Percentiles rank a stretch among this genome's conserved stretches.
These are phyloP conservation scores for Colletotrichum sp. DNA, from an alignment of 2,329 filamentous ascomycete genomes.

Conservation along the genomic window DNA sequence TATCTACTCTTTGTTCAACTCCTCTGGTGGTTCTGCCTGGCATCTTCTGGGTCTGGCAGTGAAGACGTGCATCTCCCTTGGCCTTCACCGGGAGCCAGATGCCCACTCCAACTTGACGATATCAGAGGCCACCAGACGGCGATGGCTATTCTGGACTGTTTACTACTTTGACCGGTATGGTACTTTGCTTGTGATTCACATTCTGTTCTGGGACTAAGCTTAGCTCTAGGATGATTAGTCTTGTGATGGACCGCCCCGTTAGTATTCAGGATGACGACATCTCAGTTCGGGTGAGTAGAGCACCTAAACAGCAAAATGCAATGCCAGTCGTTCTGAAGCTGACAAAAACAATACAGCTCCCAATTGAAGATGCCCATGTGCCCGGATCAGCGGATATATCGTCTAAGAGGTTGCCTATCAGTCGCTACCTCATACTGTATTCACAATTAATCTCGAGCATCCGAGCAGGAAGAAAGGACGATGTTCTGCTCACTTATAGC, in stretches of 20 bases:
- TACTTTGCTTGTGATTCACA: not conserved
- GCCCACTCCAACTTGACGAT: not conserved
- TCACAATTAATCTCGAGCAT: constrained; percentile 9
- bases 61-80: constrained; percentile 1
- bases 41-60: not conserved
- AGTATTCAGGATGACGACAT: constrained; percentile 16
- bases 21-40: constrained; percentile 10
- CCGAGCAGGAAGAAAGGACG: not conserved
- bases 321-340: not conserved
- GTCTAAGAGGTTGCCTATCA: not conserved
- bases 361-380: not conserved
- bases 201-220: not conserved
- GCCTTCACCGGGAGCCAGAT: not conserved
- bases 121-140: not conserved
- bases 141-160: constrained; percentile 17
- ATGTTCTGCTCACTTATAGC: not conserved
- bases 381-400: not conserved
- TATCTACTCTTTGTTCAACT: constrained; percentile 1
- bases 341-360: not conserved
- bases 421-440: not conserved
- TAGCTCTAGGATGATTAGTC: not conserved
- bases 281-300: constrained; percentile 1
- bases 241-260: constrained; percentile 11
- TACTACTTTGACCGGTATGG: constrained; percentile 10
- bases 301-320: not conserved